These are phyloP conservation scores for Cladosporium sp. DNA, from an alignment of 2,329 filamentous ascomycete species.

Conservation along the genomic window DNA sequence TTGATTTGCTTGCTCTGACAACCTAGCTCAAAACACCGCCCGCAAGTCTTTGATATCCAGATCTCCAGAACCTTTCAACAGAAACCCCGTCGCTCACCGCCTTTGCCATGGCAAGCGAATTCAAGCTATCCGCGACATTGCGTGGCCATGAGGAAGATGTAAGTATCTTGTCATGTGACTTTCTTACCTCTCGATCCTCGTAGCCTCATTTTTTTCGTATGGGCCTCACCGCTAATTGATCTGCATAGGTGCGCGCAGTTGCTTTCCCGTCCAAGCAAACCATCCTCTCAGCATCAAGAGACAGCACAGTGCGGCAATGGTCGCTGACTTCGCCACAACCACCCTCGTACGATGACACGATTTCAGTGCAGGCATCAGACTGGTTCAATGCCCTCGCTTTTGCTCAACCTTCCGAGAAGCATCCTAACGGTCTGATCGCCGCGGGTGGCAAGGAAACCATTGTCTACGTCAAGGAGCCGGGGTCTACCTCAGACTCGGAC, in stretches of 20 bases:
- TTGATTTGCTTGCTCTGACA: not conserved
- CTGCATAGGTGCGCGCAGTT: slow-evolving; percentile 76
- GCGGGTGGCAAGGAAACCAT: slow-evolving; percentile 90
- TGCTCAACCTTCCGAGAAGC: slow-evolving; percentile 65
- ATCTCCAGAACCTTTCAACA: not conserved
- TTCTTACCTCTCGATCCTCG: not conserved
- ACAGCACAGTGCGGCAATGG: slow-evolving; percentile 89
- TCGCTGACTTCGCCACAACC: slow-evolving; percentile 65
- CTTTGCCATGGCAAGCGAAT: slow-evolving; percentile 65
- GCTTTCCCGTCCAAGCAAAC: slow-evolving; percentile 71
- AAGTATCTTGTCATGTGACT: slow-evolving; percentile 40
- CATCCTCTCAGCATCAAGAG: slow-evolving; percentile 83
- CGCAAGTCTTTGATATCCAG: not conserved
- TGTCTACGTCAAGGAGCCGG: slow-evolving; percentile 81
- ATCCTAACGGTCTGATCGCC: slow-evolving; percentile 77
- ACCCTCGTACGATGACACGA: slow-evolving; percentile 72
- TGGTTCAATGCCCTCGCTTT: slow-evolving; percentile 88
- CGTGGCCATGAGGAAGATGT: slow-evolving; percentile 93
- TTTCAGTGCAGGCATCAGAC: slow-evolving; percentile 75
- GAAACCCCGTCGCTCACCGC: not conserved
- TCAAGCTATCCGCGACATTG: slow-evolving; percentile 89
- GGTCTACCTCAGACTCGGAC: slow-evolving; percentile 66
- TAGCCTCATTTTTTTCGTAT: not conserved
- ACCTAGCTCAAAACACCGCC: not conserved
- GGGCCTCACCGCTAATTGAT: not conserved